A percentile compares a stretch with the other conserved stretches of the same genome.
These are phyloP conservation scores for Myxozyma sirexii DNA, from an alignment of 805 yeast genomes.

Conservation along the genomic window DNA sequence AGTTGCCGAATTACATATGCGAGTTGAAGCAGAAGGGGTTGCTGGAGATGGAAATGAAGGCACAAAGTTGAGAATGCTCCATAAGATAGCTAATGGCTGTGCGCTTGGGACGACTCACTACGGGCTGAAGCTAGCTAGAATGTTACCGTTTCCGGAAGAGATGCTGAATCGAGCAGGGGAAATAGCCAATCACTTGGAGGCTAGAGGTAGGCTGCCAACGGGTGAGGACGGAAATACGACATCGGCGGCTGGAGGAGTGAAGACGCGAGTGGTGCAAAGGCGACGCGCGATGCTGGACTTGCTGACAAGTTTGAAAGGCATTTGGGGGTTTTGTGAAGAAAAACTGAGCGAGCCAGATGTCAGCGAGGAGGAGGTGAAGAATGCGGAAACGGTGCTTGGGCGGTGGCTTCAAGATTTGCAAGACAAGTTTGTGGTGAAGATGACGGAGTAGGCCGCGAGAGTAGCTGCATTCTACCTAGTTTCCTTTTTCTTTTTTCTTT, in stretches of 20 bases:
- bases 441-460: not conserved
- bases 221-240: not conserved
- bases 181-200: conserved; percentile 4
- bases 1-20: conserved; percentile 48
- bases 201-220: not conserved
- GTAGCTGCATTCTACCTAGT: not conserved
- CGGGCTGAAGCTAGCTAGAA: conserved; percentile 19
- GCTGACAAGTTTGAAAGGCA: conserved; percentile 12
- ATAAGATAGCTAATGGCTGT: conserved; percentile 22
- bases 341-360: not conserved
- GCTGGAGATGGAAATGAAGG: not conserved
- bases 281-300: conserved; percentile 20
- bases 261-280: conserved; percentile 10
- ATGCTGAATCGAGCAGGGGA: conserved; percentile 13
- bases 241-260: not conserved
- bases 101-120: conserved; percentile 8
- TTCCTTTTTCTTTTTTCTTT: not conserved
- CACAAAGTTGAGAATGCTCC: conserved; percentile 21
- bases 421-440: conserved; percentile 16
- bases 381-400: conserved; percentile 7
- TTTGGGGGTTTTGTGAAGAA: conserved; percentile 12
- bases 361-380: not conserved
- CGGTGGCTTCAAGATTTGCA: conserved; percentile 18
- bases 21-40: conserved; percentile 32
- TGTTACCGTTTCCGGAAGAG: conserved; percentile 19